These are phyloP conservation scores for Henningerozyma blattae DNA, from an alignment of 805 yeast species.

Conservation along the genomic window DNA sequence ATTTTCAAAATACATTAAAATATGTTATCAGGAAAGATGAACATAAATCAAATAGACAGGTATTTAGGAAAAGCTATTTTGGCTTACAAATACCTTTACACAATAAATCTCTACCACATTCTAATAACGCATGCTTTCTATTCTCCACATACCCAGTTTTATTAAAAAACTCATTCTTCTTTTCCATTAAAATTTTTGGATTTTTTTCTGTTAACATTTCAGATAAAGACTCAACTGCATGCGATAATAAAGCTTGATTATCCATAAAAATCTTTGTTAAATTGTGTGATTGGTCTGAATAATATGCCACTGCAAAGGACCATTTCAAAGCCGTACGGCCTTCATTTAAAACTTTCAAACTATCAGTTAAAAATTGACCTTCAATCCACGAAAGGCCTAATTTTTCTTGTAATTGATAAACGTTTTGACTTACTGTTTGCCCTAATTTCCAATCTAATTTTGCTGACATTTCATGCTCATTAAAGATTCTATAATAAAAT, in stretches of 20 bases:
- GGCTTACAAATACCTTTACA: conserved; percentile 23
- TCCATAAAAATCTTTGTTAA: conserved; percentile 55
- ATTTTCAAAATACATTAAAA: too few species aligned
- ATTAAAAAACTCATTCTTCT: conserved; percentile 28
- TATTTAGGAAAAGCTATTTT: too few species aligned
- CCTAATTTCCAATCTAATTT: conserved; percentile 57
- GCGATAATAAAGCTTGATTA: conserved; percentile 51
- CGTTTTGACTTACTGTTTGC: conserved; percentile 47
- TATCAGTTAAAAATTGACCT: conserved; percentile 69
- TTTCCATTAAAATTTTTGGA: conserved; percentile 24
- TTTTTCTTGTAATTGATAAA: conserved; percentile 52
- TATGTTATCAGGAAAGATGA: too few species aligned
- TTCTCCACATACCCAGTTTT: conserved; percentile 25
- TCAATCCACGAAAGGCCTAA: conserved; percentile 74
- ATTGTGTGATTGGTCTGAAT: conserved; percentile 38
- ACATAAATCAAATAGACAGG: too few species aligned
- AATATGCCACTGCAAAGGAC: conserved; percentile 78
- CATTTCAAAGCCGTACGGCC: conserved; percentile 77
- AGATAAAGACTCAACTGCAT: conserved; percentile 59
- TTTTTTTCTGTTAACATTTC: conserved; percentile 38
- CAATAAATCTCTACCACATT: conserved; percentile 26
- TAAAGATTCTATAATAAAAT: conserved; percentile 62
- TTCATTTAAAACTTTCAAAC: conserved; percentile 48
- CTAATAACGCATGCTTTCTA: conserved; percentile 27
- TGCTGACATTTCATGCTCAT: conserved; percentile 66